Evolutionary conservation across 805 yeast genomes (phyloP).

Genomic region (Nakazawaea pomicola): DNA sequence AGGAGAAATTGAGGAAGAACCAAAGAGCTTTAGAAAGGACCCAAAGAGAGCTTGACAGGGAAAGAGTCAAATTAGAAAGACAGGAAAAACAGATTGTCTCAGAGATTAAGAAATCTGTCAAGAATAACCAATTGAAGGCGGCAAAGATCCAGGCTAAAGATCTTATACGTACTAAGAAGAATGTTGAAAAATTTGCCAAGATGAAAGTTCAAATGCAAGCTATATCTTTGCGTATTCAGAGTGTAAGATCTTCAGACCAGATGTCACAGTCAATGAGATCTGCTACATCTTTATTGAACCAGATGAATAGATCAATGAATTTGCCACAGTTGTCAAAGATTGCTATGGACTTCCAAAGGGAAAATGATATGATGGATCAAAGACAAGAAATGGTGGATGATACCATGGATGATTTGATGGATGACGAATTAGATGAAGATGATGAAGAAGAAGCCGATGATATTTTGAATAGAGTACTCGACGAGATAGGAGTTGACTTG

Average conservation of each 20-base stretch:
- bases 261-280: slow-evolving; percentile 95
- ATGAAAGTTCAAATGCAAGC: slow-evolving; percentile 98
- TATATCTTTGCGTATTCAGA: slow-evolving; percentile 82
- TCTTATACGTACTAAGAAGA: slow-evolving; percentile 77
- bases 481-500: slow-evolving; percentile 92
- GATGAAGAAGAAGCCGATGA: slow-evolving; percentile 85
- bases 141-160: slow-evolving; percentile 96
- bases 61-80: slow-evolving; percentile 74
- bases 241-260: slow-evolving; percentile 89
- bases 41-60: slow-evolving; percentile 89
- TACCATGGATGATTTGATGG: slow-evolving; percentile 95
- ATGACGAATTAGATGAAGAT: slow-evolving; percentile 77
- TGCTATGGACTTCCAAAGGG: slow-evolving; percentile 92
- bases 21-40: slow-evolving; percentile 94
- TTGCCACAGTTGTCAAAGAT: slow-evolving; percentile 83
- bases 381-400: slow-evolving; percentile 99
- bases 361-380: slow-evolving; percentile 96
- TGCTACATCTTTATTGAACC: slow-evolving; percentile 77
- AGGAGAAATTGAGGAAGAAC: slow-evolving; percentile 89
- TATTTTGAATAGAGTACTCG: slow-evolving; percentile 84
- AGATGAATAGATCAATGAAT: slow-evolving; percentile 89
- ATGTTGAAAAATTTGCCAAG: slow-evolving; percentile 80
- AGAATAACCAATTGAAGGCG: slow-evolving; percentile 80
- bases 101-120: slow-evolving; percentile 90
- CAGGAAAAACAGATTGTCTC: slow-evolving; percentile 85